Conservation (phyloP, 1,284 basidiomycete species). For the Malassezia caprae region DNA sequence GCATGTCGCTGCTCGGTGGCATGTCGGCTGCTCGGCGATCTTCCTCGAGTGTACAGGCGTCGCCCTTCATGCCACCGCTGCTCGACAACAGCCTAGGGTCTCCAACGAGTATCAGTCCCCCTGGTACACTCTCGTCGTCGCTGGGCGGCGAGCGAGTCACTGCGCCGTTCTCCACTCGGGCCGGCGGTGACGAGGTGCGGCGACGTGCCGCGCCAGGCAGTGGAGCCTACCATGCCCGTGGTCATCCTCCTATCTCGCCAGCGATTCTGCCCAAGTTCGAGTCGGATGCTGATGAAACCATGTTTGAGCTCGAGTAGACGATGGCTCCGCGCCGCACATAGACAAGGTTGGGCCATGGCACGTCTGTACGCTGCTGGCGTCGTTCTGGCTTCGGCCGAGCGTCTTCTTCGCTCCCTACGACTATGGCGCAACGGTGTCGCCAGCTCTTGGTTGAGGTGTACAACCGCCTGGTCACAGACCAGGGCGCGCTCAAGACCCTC, state of each 20-base stretch:
- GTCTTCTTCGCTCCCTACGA: not conserved
- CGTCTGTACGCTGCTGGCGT: too few species aligned
- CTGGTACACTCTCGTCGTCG: constrained; percentile 2
- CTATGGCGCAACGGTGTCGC: constrained; percentile 9
- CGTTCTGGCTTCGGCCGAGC: not conserved
- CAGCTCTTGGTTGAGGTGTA: constrained; percentile 18
- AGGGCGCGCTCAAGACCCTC: constrained; percentile 7
- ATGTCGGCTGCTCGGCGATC: not conserved
- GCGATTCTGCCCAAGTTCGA: constrained; percentile 31
- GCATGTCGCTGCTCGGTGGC: not conserved
- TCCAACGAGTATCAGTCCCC: constrained; percentile 4
- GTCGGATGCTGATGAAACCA: constrained; percentile 37
- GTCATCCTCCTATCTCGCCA: constrained; percentile 25
- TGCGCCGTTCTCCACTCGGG: not conserved
- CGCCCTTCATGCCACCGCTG: constrained; percentile 6
- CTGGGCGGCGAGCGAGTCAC: constrained; percentile 6
- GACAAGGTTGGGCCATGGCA: not conserved
- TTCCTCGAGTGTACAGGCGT: constrained; percentile 5
- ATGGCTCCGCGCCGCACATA: not conserved
- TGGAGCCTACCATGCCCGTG: constrained; percentile 19
- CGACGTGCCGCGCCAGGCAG: constrained; percentile 20
- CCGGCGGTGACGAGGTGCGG: not conserved
- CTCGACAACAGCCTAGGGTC: not conserved
- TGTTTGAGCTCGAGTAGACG: constrained; percentile 43
- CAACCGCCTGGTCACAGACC: constrained; percentile 9